phyloP scores from a whole-genome alignment of 2,329 filamentous ascomycete genomes.

The Aspergillus luchuensis region DNA sequence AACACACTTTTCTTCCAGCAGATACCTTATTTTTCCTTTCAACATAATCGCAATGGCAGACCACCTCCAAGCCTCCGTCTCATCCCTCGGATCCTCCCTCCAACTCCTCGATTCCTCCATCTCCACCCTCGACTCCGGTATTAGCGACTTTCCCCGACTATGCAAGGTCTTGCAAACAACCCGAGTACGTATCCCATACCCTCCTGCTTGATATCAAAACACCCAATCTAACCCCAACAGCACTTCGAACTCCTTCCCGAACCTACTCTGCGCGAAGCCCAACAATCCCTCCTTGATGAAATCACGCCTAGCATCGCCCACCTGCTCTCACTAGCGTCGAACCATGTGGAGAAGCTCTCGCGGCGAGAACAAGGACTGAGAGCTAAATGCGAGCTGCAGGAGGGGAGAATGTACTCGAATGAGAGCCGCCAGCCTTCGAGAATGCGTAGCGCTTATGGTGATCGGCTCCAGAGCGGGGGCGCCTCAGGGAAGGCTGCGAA shows the following conservation, averaged over 20 bases:
- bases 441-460: conserved; percentile 24
- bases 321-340: conserved; percentile 78
- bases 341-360: conserved; percentile 78
- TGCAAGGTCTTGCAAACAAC: conserved; percentile 65
- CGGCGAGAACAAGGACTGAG: conserved; percentile 81
- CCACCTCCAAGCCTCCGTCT: conserved; percentile 62
- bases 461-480: conserved; percentile 19
- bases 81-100: conserved; percentile 62
- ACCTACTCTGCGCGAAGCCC: conserved; percentile 76
- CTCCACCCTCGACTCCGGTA: conserved; percentile 62
- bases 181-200: conserved; percentile 47
- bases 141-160: conserved; percentile 65
- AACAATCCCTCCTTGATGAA: conserved; percentile 81
- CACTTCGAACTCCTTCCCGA: conserved; percentile 94
- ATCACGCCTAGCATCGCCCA: conserved; percentile 83
- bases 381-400: conserved; percentile 79
- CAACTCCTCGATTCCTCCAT: conserved; percentile 65
- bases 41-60: conserved; percentile 36
- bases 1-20: not conserved
- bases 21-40: not conserved
- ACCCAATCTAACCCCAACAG: conserved; percentile 45
- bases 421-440: conserved; percentile 34
- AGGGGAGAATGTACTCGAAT: conserved; percentile 63
- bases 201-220: conserved; percentile 2
- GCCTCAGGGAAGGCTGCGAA: conserved; percentile 41